These are phyloP conservation scores for Penstemon eatonii DNA, from an alignment of 257 asterid genomes.

Conservation along the genomic window DNA sequence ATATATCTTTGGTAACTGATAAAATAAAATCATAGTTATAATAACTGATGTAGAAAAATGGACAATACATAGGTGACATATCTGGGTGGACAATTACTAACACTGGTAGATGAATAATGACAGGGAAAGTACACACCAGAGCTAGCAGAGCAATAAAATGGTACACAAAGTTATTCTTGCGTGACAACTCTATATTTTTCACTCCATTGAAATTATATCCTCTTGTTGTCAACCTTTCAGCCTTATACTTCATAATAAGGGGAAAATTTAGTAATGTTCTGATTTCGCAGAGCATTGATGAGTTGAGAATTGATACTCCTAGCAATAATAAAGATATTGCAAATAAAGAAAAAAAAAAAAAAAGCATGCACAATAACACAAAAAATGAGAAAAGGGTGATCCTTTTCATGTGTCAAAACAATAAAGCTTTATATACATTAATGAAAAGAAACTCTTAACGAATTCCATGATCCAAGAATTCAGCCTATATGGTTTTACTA, in stretches of 20 bases:
- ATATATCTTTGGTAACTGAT: neutral
- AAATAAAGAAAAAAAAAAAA: neutral
- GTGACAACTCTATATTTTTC: too few species aligned
- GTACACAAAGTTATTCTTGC: too few species aligned
- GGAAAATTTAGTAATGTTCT: neutral
- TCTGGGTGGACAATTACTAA: neutral
- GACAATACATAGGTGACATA: neutral
- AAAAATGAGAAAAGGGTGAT: neutral
- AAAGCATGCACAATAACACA: neutral
- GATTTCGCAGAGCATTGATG: too few species aligned
- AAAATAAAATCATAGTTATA: neutral
- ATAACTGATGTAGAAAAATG: too few species aligned
- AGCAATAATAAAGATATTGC: too few species aligned
- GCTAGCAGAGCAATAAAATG: too few species aligned
- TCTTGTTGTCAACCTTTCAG: neutral
- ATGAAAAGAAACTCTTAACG: neutral
- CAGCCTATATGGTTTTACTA: neutral
- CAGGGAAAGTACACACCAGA: neutral
- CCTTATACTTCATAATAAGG: neutral
- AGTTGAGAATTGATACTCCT: too few species aligned
- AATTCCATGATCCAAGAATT: neutral
- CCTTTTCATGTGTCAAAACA: conserved; percentile 5
- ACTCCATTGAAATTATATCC: neutral
- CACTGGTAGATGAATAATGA: neutral
- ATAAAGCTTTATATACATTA: neutral